Evolutionary conservation across 75 land plant species (phyloP).

Genomic region (Cryptomeria japonica): DNA sequence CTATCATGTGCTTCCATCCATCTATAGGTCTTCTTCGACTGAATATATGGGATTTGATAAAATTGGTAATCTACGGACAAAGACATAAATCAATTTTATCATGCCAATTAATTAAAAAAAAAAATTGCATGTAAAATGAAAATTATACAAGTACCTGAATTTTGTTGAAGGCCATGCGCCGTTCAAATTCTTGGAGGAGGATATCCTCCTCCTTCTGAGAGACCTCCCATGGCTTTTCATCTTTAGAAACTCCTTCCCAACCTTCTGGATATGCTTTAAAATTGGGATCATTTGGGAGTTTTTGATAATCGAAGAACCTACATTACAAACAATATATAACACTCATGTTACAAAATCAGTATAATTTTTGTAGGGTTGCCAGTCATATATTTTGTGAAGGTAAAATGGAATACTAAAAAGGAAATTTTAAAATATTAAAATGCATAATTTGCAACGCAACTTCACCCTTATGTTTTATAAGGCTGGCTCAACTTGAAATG

Average conservation of each 20-base stretch:
- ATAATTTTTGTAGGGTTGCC: neutral
- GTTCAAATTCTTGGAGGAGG: constrained; percentile 79
- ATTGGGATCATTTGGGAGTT: constrained; percentile 40
- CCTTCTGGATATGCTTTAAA: constrained; percentile 72
- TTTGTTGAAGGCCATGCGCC: constrained; percentile 80
- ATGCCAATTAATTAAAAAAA: neutral
- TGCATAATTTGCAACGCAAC: neutral
- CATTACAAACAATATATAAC: constrained; percentile 1
- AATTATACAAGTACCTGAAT: constrained; percentile 58
- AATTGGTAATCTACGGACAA: constrained; percentile 66
- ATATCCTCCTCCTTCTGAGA: constrained; percentile 85
- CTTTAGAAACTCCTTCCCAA: constrained; percentile 67
- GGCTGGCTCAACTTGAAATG: neutral
- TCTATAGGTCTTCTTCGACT: constrained; percentile 84
- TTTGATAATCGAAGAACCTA: constrained; percentile 58
- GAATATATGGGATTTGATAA: constrained; percentile 79
- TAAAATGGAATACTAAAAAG: too few relatives aligned
- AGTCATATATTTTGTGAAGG: neutral
- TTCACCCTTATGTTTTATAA: neutral
- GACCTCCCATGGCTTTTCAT: constrained; percentile 71
- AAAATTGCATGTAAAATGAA: constrained; percentile 5
- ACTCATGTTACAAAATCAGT: neutral
- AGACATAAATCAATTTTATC: neutral
- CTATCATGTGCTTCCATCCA: constrained; percentile 94
- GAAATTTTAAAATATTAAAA: too few relatives aligned